These are phyloP conservation scores for Aspergillus pseudoviridinutans DNA, from an alignment of 2,329 filamentous ascomycete genomes.

Conservation along the genomic window DNA sequence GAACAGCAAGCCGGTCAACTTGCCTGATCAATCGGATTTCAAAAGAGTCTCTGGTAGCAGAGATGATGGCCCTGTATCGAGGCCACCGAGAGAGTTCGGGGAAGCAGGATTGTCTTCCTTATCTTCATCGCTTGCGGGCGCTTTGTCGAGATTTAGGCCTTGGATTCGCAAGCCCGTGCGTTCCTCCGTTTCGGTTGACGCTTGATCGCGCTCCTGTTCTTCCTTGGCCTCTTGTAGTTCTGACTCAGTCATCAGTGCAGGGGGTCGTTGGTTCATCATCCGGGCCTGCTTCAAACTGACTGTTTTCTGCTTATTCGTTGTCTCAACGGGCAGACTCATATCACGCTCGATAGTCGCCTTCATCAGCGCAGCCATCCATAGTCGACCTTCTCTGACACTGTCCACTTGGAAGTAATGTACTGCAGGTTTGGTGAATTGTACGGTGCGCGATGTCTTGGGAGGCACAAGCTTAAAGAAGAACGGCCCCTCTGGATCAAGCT, in stretches of 20 bases:
- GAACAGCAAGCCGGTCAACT: background rate
- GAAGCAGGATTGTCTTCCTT: slow-evolving; percentile 4
- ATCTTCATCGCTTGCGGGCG: slow-evolving; percentile 9
- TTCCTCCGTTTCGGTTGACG: slow-evolving; percentile 14
- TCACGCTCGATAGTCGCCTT: slow-evolving; percentile 98
- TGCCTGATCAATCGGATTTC: slow-evolving; percentile 15
- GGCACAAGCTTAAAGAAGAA: slow-evolving; percentile 99
- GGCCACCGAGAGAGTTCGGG: slow-evolving; percentile 23
- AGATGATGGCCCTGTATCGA: slow-evolving; percentile 22
- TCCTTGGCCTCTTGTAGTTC: slow-evolving; percentile 20
- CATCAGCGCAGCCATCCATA: slow-evolving; percentile 99
- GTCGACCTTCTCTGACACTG: slow-evolving; percentile 76
- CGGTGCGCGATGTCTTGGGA: slow-evolving; percentile 81
- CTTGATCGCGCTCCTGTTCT: slow-evolving; percentile 19
- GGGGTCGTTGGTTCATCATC: slow-evolving; percentile 82
- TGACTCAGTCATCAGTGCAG: slow-evolving; percentile 68
- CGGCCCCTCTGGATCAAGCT: slow-evolving; percentile 58
- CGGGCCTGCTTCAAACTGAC: slow-evolving; percentile 87
- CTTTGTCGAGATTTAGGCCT: slow-evolving; percentile 29
- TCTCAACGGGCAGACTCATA: slow-evolving; percentile 69
- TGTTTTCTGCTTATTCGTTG: slow-evolving; percentile 94
- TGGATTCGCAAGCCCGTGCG: slow-evolving; percentile 32
- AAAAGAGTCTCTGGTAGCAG: slow-evolving; percentile 26
- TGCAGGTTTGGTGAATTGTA: slow-evolving; percentile 96
- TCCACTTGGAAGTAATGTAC: slow-evolving; percentile 98